Evolutionary conservation across 176 grass and related monocot species (phyloP).

Genomic region (Urochloa ruziziensis): DNA sequence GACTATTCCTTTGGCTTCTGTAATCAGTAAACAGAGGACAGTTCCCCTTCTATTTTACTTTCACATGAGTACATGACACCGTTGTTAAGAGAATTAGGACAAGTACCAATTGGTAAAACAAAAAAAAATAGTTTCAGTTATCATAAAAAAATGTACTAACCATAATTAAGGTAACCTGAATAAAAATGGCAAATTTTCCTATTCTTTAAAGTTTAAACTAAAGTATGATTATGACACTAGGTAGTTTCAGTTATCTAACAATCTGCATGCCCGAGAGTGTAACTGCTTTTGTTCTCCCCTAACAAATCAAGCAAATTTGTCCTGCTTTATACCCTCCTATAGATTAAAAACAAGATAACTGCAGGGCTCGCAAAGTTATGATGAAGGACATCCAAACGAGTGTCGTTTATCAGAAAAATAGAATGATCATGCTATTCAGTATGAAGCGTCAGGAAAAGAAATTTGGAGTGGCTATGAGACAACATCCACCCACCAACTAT

Average conservation of each 20-base stretch:
- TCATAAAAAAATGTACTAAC: background rate
- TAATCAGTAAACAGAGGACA: constrained; percentile 25
- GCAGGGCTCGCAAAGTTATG: background rate
- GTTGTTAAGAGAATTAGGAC: background rate
- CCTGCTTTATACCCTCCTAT: constrained; percentile 1
- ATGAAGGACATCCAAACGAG: constrained; percentile 16
- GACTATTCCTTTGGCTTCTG: constrained; percentile 4
- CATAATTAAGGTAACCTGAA: background rate
- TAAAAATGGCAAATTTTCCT: constrained; percentile 8
- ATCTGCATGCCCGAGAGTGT: constrained; percentile 1
- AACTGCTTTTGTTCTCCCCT: background rate
- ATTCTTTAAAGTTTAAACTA: background rate
- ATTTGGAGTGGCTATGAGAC: background rate
- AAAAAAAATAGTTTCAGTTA: background rate
- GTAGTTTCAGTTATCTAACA: background rate
- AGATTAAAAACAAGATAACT: constrained; percentile 24
- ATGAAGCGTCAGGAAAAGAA: background rate
- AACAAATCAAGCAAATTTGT: background rate
- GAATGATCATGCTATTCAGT: background rate
- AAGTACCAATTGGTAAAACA: background rate
- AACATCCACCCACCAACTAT: constrained; percentile 18
- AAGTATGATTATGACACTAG: background rate
- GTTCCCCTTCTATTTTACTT: background rate
- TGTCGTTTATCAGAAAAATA: background rate
- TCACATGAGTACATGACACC: constrained; percentile 8